Conservation (phyloP, 2,329 filamentous ascomycete species). For the Diaporthe velutina region DNA sequence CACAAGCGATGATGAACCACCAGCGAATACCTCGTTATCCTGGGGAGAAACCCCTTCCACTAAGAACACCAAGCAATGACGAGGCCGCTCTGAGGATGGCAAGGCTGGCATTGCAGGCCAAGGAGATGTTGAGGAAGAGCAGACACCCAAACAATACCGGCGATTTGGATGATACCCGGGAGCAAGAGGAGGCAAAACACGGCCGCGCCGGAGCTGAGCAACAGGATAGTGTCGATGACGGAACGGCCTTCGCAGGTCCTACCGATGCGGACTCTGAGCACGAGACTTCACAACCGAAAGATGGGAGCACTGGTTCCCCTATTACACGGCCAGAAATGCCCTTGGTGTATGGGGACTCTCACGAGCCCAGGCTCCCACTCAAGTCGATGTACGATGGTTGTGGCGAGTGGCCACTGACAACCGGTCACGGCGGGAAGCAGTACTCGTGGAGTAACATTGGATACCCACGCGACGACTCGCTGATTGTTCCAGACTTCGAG, state of each 20-base stretch:
- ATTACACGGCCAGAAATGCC: not conserved
- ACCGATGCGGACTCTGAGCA: not conserved
- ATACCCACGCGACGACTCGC: not conserved
- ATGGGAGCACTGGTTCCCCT: not conserved
- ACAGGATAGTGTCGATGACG: not conserved
- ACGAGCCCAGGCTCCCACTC: not conserved
- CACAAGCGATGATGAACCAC: too few relatives aligned
- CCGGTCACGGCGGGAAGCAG: not conserved
- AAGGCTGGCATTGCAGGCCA: not conserved
- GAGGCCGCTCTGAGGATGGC: conserved; percentile 2
- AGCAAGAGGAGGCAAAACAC: not conserved
- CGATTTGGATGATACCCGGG: too few relatives aligned
- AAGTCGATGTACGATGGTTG: conserved; percentile 1
- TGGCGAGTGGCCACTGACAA: not conserved
- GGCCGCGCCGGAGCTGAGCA: not conserved
- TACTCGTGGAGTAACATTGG: conserved; percentile 4
- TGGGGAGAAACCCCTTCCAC: not conserved
- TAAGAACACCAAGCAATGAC: not conserved
- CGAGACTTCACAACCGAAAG: not conserved
- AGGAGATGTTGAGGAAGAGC: not conserved
- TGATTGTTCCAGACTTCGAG: conserved; percentile 3
- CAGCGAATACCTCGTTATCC: not conserved
- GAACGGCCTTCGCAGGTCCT: not conserved
- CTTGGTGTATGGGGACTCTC: accelerated
- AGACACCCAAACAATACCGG: not conserved